Evolutionary conservation across 2,329 filamentous ascomycete species (phyloP), one percentile per base, ranked within the genome.

Genomic region (Salinomyces thailandicus): DNA sequence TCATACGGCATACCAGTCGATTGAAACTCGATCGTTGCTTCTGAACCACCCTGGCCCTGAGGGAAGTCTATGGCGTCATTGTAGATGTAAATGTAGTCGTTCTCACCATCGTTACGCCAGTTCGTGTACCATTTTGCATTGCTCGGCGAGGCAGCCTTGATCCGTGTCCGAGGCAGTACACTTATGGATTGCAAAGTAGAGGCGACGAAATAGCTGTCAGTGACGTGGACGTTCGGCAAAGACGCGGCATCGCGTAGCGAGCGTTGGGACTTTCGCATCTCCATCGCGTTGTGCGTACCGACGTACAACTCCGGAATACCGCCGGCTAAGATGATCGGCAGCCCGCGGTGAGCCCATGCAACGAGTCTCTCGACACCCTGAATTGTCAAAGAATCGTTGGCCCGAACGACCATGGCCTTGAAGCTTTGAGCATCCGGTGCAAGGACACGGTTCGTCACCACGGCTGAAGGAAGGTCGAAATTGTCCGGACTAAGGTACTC

Each of bases 401-500:
- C 47, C 4, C 47, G 45, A 12, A 70, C 36, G 1, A 71, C 45
- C 5, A 71, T 36, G 0, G 66, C 65, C 34, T 63, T 62, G 52
- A 61, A 71, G 0, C 53, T 56, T 24, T 61, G 66, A 0, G 50
- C 44, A 4, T 58, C 40, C 1, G 63, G 60, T 0, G 61, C 66
- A 2, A 72, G 54, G 3, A 56, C 38, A 1, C 50, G 51, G 18
- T 62, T 40, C 3, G 37, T 20, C 1, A 70, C 64, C 2, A 44
- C 39, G 1, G 65, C 65, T 7, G 58, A 39, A 0, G 59, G 53
- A 0, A 64, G 57, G 1, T 37, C 50, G 18, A 72, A 60, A 35
- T 68, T 69, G 12, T 63, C 62, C 0, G 67, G 61, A 2, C 55
- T 57, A 0, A 71, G 50, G 39, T 70, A 71, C 9, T 62, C 59